Percentiles rank a stretch among this genome's conserved stretches.
Conservation (phyloP, 1,139 yeast genomes). For the Suhomyces kunorum region DNA sequence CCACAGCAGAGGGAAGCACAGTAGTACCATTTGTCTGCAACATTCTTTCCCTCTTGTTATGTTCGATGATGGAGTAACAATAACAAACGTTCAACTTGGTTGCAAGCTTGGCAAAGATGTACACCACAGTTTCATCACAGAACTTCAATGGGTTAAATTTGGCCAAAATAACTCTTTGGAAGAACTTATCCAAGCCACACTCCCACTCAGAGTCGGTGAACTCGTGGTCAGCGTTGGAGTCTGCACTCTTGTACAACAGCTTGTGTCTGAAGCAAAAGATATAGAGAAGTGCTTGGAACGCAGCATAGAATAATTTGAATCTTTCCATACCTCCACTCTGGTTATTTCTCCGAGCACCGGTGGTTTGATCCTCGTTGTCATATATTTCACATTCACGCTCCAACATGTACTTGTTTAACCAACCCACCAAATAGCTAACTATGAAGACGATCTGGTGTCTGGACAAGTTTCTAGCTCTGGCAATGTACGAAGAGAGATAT, state of each 20-base stretch:
- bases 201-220: conserved; percentile 62
- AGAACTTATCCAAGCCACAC: conserved; percentile 77
- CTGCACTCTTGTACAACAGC: conserved; percentile 46
- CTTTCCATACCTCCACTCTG: conserved; percentile 66
- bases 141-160: conserved; percentile 91
- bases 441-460: conserved; percentile 76
- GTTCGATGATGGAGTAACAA: conserved; percentile 90
- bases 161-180: conserved; percentile 82
- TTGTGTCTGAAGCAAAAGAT: conserved; percentile 87
- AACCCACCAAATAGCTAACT: conserved; percentile 73
- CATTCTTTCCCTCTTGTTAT: conserved; percentile 72
- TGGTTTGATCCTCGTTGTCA: conserved; percentile 33
- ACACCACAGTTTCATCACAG: conserved; percentile 91
- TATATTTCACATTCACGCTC: conserved; percentile 83
- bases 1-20: conserved; percentile 33
- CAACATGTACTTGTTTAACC: conserved; percentile 77
- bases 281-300: conserved; percentile 86
- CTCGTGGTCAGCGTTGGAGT: conserved; percentile 18
- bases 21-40: conserved; percentile 34
- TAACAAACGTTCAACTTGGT: conserved; percentile 88
- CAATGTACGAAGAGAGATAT: conserved; percentile 86
- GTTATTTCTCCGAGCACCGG: conserved; percentile 16
- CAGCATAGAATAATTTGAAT: conserved; percentile 87
- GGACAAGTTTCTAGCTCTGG: conserved; percentile 77
- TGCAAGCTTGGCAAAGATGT: conserved; percentile 90